These are phyloP conservation scores for Cryomyces antarcticus DNA, from an alignment of 495 filamentous ascomycete species.

Conservation along the genomic window DNA sequence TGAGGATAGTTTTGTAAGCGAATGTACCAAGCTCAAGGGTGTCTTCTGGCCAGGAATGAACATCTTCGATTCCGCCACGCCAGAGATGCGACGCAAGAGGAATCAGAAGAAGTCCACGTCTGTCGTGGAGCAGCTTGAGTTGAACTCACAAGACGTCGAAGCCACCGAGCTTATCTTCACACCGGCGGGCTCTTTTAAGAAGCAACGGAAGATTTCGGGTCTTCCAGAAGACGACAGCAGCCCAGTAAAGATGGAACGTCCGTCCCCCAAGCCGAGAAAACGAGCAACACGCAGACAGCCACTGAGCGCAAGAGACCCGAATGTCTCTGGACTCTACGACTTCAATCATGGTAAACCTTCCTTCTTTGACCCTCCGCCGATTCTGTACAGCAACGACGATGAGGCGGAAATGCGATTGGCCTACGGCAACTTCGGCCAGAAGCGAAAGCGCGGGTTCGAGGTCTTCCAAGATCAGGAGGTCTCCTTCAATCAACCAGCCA, in stretches of 20 bases:
- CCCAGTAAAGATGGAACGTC: slow-evolving; percentile 5
- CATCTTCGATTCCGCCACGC: slow-evolving; percentile 66
- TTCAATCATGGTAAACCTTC: neutral
- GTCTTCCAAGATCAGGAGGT: slow-evolving; percentile 14
- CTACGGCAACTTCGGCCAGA: slow-evolving; percentile 1
- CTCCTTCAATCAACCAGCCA: slow-evolving; percentile 13
- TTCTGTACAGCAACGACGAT: slow-evolving; percentile 4
- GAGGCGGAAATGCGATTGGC: slow-evolving; percentile 1
- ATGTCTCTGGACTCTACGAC: slow-evolving; percentile 2
- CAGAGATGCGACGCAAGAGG: slow-evolving; percentile 53
- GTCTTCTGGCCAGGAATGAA: slow-evolving; percentile 69
- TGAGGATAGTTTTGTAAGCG: slow-evolving; percentile 13
- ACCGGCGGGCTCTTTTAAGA: slow-evolving; percentile 31
- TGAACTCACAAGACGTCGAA: slow-evolving; percentile 43
- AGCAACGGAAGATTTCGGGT: slow-evolving; percentile 34
- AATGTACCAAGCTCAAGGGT: slow-evolving; percentile 44
- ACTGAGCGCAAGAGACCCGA: slow-evolving; percentile 9
- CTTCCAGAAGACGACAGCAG: slow-evolving; percentile 14
- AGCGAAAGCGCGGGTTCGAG: slow-evolving; percentile 9
- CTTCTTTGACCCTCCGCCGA: slow-evolving; percentile 1
- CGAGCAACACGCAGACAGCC: slow-evolving; percentile 6
- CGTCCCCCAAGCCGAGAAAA: slow-evolving; percentile 3
- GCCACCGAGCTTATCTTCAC: slow-evolving; percentile 50
- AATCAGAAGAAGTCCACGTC: slow-evolving; percentile 72
- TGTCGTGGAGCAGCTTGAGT: slow-evolving; percentile 48